phyloP scores from a whole-genome alignment of 2,329 filamentous ascomycete genomes.

The Amauroascus verrucosus region DNA sequence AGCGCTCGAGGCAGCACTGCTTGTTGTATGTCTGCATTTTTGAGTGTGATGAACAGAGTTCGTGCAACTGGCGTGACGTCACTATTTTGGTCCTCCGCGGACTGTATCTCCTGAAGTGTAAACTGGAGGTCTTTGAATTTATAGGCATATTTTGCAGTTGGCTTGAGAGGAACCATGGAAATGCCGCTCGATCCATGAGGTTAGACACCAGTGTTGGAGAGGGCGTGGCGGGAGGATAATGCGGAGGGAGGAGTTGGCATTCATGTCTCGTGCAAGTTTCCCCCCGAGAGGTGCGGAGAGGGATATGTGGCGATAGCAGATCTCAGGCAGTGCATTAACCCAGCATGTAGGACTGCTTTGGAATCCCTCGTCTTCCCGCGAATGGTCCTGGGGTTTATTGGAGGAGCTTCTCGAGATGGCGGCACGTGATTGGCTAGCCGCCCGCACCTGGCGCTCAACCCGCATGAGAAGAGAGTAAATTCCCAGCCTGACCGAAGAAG shows the following conservation, averaged over 20 bases:
- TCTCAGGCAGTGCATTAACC: background rate
- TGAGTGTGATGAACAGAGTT: constrained; percentile 5
- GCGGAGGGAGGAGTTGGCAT: too few relatives aligned
- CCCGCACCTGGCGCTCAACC: background rate
- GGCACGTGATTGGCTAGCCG: background rate
- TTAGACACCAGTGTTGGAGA: too few relatives aligned
- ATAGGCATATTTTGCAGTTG: background rate
- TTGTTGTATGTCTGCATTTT: background rate
- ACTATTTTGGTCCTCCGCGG: constrained; percentile 5
- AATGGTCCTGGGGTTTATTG: background rate
- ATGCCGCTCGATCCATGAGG: background rate
- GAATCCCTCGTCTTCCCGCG: background rate
- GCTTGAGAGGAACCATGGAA: background rate
- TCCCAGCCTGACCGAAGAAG: background rate
- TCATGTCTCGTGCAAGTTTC: background rate
- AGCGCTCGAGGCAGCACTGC: background rate
- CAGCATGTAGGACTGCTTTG: constrained; percentile 5
- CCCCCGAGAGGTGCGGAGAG: background rate
- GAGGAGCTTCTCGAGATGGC: background rate
- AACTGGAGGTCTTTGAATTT: background rate
- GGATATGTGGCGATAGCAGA: background rate
- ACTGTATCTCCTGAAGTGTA: background rate
- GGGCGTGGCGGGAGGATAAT: too few relatives aligned
- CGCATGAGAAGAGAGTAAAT: too few relatives aligned
- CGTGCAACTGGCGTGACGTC: constrained; percentile 9